Evolutionary conservation across 257 asterid genomes (phyloP), one percentile per base, ranked within the genome.

Genomic region (Petrea volubilis): DNA sequence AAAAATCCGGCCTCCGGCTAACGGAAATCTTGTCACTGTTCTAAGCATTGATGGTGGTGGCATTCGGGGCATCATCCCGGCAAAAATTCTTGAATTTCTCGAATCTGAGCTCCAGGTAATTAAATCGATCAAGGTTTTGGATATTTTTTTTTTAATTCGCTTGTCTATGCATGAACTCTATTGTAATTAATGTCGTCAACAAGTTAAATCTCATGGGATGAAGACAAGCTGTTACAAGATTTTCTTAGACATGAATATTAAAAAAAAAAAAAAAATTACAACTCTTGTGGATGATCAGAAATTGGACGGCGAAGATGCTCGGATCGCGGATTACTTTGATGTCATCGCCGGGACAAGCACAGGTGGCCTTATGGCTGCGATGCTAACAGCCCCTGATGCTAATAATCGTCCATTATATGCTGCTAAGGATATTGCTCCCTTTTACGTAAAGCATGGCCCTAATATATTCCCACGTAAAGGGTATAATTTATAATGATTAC

Each of bases 31-130:
- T 0, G 61, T 83, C 47, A 90, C 95, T 0, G 63, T 90, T 40
- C 85, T 90, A 13, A 90, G 97, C 77, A 83, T 88, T 10, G 97
- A 90, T 50, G 96, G 97, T 18, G 97, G 97, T 51, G 97, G 91
- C 52, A 86, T 90, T 18, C 73, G 79, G 20, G 96, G 96, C 40
- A 83, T 88, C 64, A 84, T 90, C 64, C 97, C 97, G 0, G 87
- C 84, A 47, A 71, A 76, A 46, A 63, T 86, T 73, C 85, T 90
- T 63, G 82, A 65, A 12, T 83, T 71, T 56, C 91, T 88, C 2
- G 93, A 90, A 77, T 69, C 82, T 38, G 75, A 86, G 59, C 91
- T 88, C 40, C 91, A 86, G 87, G 85, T 87, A 75, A n/a, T n/a
- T n/a, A n/a, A n/a, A n/a, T n/a, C n/a, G n/a, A n/a, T n/a, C n/a